Conservation (phyloP, 1,284 basidiomycete species). For the Xerocomus nothofagi region DNA sequence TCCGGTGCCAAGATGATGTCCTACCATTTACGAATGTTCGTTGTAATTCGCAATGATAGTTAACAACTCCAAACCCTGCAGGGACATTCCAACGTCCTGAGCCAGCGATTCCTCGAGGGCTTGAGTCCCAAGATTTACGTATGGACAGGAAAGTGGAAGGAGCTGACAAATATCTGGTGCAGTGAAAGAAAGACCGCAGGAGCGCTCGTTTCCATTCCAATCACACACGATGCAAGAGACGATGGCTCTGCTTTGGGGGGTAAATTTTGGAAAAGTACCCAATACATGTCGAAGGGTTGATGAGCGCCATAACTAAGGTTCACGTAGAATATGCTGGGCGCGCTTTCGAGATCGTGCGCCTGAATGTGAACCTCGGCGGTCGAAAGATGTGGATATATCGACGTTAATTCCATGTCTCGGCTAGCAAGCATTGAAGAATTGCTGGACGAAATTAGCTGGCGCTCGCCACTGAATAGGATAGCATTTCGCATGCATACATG, state of each 20-base stretch:
- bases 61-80: neutral
- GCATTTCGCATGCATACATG: constrained; percentile 1
- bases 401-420: neutral
- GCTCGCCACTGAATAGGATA: constrained; percentile 5
- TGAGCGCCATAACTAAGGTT: neutral
- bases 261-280: neutral
- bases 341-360: neutral
- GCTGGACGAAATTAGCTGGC: neutral
- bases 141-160: no score
- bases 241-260: no score
- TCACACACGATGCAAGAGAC: neutral
- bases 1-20: neutral
- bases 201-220: neutral
- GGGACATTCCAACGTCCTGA: neutral
- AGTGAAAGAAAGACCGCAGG: neutral
- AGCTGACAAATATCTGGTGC: no score
- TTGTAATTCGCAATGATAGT: neutral
- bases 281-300: neutral
- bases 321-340: neutral
- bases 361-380: neutral
- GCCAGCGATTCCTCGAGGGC: neutral
- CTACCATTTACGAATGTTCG: neutral
- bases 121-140: neutral
- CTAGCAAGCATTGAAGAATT: neutral
- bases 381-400: neutral